These are phyloP conservation scores for Musa acuminata DNA, from an alignment of 176 grass and related monocot species.

Conservation along the genomic window DNA sequence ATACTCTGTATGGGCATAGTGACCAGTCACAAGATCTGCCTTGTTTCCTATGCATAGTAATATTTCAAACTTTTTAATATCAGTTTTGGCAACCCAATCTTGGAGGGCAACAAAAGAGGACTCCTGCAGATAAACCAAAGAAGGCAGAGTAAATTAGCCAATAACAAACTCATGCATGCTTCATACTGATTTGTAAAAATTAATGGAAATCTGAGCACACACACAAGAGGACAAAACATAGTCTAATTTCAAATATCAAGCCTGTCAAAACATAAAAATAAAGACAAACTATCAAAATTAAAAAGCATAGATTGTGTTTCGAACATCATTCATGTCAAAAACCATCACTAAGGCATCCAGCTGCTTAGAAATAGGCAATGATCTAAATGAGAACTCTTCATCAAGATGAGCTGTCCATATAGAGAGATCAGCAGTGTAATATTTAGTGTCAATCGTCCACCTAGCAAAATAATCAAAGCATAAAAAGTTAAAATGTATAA, in stretches of 20 bases:
- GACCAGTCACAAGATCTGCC: slow-evolving; percentile 73
- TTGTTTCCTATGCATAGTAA: slow-evolving; percentile 94
- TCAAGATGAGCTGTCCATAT: slow-evolving; percentile 67
- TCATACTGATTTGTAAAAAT: not conserved
- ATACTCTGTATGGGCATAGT: slow-evolving; percentile 67
- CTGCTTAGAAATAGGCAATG: slow-evolving; percentile 43
- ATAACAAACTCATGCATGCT: not conserved
- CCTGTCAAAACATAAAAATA: not conserved
- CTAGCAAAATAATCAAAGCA: slow-evolving; percentile 33
- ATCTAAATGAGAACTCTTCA: slow-evolving; percentile 64
- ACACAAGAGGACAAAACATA: not conserved
- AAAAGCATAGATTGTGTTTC: not conserved
- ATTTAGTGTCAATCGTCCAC: slow-evolving; percentile 82
- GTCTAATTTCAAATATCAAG: not conserved
- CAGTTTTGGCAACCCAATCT: slow-evolving; percentile 57
- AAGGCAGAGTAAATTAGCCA: not conserved
- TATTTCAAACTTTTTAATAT: slow-evolving; percentile 83
- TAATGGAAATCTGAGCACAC: not conserved
- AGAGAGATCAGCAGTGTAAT: slow-evolving; percentile 80
- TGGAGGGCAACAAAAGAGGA: slow-evolving; percentile 55
- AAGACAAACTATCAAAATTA: slow-evolving; percentile 1
- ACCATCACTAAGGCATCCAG: slow-evolving; percentile 79
- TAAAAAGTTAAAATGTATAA: not conserved
- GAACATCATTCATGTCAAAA: slow-evolving; percentile 85
- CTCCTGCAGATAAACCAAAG: slow-evolving; percentile 45